Conservation (phyloP, 1,139 yeast genomes). For the Suhomyces maxii region DNA sequence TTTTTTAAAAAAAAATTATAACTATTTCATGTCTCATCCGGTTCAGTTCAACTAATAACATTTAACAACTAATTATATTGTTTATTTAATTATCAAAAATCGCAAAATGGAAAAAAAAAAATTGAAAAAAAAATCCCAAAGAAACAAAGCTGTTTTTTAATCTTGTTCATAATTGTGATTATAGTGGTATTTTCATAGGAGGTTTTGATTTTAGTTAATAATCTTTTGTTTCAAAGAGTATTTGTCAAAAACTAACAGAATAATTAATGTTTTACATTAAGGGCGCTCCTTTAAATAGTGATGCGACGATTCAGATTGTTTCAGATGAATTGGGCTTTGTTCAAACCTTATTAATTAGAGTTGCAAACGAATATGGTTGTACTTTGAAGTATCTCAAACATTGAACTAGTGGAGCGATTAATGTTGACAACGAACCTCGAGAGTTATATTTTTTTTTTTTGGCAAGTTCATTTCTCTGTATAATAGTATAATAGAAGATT, state of each 20-base stretch:
- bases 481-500: slow-evolving; percentile 5
- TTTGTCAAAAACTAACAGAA: background rate
- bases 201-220: background rate
- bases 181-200: background rate
- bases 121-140: slow-evolving; percentile 12
- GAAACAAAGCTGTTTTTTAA: slow-evolving; percentile 18
- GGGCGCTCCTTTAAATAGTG: slow-evolving; percentile 12
- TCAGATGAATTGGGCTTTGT: background rate
- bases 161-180: background rate
- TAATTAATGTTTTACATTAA: background rate
- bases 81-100: background rate
- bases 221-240: background rate
- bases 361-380: background rate
- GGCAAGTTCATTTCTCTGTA: slow-evolving; percentile 8
- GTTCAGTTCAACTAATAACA: slow-evolving; percentile 10
- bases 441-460: slow-evolving; percentile 3
- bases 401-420: background rate
- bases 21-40: slow-evolving; percentile 2
- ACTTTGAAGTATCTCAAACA: background rate
- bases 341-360: background rate
- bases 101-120: slow-evolving; percentile 11
- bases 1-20: slow-evolving; percentile 6
- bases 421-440: background rate
- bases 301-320: slow-evolving; percentile 9
- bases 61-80: slow-evolving; percentile 1